Conservation (phyloP, 75 land plant genomes). For the Selaginella tamariscina region DNA sequence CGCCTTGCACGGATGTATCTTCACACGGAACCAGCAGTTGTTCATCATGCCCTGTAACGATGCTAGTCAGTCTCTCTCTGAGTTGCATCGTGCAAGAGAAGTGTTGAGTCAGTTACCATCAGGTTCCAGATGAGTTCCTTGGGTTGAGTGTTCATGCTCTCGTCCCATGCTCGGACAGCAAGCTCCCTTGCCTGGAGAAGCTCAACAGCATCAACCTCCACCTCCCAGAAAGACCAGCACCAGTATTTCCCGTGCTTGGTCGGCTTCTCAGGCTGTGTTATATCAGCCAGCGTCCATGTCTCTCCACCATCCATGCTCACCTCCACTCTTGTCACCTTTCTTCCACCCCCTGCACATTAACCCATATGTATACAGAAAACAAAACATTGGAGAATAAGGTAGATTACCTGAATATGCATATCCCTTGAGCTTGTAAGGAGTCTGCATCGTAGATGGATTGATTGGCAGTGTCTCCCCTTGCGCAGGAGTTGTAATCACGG, state of each 20-base stretch:
- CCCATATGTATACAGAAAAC: background rate
- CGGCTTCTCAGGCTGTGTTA: conserved; percentile 69
- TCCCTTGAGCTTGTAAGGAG: conserved; percentile 58
- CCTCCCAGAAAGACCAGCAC: conserved; percentile 97
- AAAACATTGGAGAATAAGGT: background rate
- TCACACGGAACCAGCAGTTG: conserved; percentile 94
- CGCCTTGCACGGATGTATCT: conserved; percentile 52
- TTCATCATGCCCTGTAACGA: conserved; percentile 90
- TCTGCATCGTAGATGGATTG: conserved; percentile 49
- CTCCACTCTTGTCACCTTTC: conserved; percentile 85
- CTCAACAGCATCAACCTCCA: conserved; percentile 57
- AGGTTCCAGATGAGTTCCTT: conserved; percentile 83
- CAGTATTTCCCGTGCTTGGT: conserved; percentile 80
- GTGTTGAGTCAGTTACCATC: conserved; percentile 39
- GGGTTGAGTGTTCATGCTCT: conserved; percentile 87
- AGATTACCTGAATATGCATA: conserved; percentile 87
- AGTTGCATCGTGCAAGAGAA: too few relatives aligned
- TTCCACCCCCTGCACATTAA: conserved; percentile 89
- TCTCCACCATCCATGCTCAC: conserved; percentile 69
- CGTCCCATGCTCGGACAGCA: conserved; percentile 94
- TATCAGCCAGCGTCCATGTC: conserved; percentile 46
- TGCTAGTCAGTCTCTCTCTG: too few relatives aligned
- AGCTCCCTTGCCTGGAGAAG: conserved; percentile 68
- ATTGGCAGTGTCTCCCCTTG: conserved; percentile 73
- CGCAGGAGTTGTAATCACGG: conserved; percentile 80